Base-by-base conservation (phyloP, 192 early-diverging fungal genomes). In the Coemansia sp. region DNA sequence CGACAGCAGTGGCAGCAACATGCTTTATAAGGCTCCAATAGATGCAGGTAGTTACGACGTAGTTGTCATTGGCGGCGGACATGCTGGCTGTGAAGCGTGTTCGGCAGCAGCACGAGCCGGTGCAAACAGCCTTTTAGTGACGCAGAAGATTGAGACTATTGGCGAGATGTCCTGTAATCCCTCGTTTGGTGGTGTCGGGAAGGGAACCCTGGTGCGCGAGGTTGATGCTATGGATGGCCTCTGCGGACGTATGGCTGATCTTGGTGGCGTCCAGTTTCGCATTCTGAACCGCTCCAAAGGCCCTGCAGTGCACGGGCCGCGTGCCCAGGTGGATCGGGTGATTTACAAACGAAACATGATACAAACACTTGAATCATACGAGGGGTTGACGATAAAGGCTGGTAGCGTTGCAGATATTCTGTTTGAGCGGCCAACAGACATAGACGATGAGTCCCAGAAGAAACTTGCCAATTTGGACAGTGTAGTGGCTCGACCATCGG, bases 161-260 rank as follows among this genome's bases (percentile, higher is more conserved):
- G 91, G 91, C 22, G 91, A 93, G 67, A 89, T 93, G 90, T 93
- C 91, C 16, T 93, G 91, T 67, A 93, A 93, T 62, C 91, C 91
- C 25, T 91, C 91, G 0, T 91, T 93, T 81, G 91, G 91, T 41
- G 91, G 91, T 5, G 84, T 93, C 7, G 91, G 91, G 5, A 93
- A 93, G 62, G 91, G 91, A n/a, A 81, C 87, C 16, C 73, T 93
- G 24, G 89, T 93, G 21, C 78, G 85, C 55, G 91, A 93, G 60
- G 83, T 93, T 16, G 91, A 93, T 66, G 91, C 91, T 12, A 68
- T 93, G 74, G 91, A 91, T 67, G 91, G 91, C 47, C 82, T 93
- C n/a, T 93, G 91, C 65, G 89, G 88, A 16, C 78, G 83, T 19
- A 89, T 91, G 62, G 87, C 89, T 14, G 91, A 93, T 72, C 66